phyloP scores from a whole-genome alignment of 164 flowering plant genomes.

The Piper betle region DNA sequence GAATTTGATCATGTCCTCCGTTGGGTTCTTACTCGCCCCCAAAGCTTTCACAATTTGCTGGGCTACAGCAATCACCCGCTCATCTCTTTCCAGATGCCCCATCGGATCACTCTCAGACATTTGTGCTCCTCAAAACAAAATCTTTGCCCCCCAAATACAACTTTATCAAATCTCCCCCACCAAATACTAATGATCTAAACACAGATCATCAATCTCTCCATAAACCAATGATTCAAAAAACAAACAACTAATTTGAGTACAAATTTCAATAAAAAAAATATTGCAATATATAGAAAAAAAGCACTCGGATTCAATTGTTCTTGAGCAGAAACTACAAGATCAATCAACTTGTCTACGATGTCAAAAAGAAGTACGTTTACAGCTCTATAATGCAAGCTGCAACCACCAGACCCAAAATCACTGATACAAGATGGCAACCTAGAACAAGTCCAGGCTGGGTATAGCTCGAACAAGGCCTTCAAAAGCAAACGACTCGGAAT shows the following conservation, averaged over 20 bases:
- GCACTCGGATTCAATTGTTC: too few species aligned
- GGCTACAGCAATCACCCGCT: conserved; percentile 53
- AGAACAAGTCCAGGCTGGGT: neutral
- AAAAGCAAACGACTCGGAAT: neutral
- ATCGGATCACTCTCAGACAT: conserved; percentile 34
- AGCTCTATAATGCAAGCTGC: too few species aligned
- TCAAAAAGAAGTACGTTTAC: too few species aligned
- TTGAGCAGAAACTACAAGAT: too few species aligned
- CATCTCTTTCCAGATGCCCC: conserved; percentile 30
- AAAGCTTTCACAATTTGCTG: conserved; percentile 43
- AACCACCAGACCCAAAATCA: neutral
- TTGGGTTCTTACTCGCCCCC: conserved; percentile 33
- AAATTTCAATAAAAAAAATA: neutral
- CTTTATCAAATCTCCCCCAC: neutral
- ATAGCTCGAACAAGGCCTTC: too few species aligned
- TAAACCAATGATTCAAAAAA: neutral
- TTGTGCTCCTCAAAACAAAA: neutral
- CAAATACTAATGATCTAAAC: neutral
- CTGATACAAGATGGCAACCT: neutral
- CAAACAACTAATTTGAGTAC: neutral
- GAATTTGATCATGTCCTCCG: conserved; percentile 5
- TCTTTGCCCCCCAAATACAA: neutral
- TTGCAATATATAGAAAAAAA: too few species aligned
- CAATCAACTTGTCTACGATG: too few species aligned
- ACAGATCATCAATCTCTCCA: neutral